These are phyloP conservation scores for Phytophthora kernoviae DNA, from an alignment of 352 stramenopile species.

Conservation along the genomic window DNA sequence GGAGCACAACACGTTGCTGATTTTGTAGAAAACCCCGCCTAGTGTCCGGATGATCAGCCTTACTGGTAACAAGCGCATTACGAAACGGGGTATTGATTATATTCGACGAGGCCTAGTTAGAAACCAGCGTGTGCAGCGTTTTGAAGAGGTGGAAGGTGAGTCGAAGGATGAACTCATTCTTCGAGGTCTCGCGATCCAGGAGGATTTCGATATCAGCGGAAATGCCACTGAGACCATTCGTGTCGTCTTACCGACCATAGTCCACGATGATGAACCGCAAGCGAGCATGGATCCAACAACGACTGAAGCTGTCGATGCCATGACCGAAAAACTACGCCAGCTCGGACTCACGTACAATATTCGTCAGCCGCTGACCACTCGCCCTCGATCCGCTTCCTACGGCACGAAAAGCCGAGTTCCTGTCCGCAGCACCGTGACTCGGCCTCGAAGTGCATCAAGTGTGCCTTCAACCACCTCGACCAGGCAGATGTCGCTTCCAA, in stretches of 20 bases:
- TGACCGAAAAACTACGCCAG: conserved; percentile 24
- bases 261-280: neutral
- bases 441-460: conserved; percentile 4
- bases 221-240: conserved; percentile 20
- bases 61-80: conserved; percentile 36
- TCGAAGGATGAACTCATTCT: conserved; percentile 7
- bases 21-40: conserved; percentile 42
- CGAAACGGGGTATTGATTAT: conserved; percentile 32
- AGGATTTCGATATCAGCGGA: conserved; percentile 22
- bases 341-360: conserved; percentile 34
- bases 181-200: conserved; percentile 16
- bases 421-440: neutral
- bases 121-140: conserved; percentile 36
- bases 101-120: conserved; percentile 35
- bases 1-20: conserved; percentile 40
- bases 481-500: conserved; percentile 7
- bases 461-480: conserved; percentile 1
- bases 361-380: conserved; percentile 1
- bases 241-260: conserved; percentile 12
- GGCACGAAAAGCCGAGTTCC: neutral
- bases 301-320: conserved; percentile 19
- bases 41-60: conserved; percentile 39
- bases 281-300: neutral
- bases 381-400: conserved; percentile 5
- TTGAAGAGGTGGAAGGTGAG: conserved; percentile 13